Conservation (phyloP, 192 early-diverging fungal genomes). For the Linnemannia zychae region DNA sequence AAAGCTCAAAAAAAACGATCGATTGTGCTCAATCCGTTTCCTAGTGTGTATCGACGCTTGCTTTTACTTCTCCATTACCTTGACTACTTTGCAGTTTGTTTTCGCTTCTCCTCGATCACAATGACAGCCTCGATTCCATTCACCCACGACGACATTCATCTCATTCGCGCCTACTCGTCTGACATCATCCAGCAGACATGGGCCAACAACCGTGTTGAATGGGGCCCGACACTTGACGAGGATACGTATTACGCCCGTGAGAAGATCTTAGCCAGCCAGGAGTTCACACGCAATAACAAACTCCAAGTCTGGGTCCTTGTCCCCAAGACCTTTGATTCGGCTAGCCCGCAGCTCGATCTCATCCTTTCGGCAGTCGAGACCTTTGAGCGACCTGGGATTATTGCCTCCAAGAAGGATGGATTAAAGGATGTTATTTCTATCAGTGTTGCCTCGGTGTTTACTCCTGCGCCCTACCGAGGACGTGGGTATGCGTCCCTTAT, state of each 20-base stretch:
- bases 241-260: slow-evolving; percentile 31
- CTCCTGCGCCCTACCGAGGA: slow-evolving; percentile 22
- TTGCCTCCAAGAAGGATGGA: slow-evolving; percentile 34
- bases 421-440: slow-evolving; percentile 25
- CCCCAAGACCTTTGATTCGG: slow-evolving; percentile 36
- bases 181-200: slow-evolving; percentile 37
- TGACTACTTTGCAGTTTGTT: not conserved
- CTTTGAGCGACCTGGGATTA: slow-evolving; percentile 29
- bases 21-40: too few species aligned
- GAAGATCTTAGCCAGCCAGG: slow-evolving; percentile 8
- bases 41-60: too few species aligned
- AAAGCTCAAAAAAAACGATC: too few species aligned
- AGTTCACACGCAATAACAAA: slow-evolving; percentile 24
- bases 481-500: slow-evolving; percentile 38
- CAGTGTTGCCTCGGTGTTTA: slow-evolving; percentile 44
- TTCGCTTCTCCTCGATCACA: not conserved
- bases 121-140: slow-evolving; percentile 3
- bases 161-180: slow-evolving; percentile 21
- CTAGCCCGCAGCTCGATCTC: slow-evolving; percentile 16
- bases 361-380: slow-evolving; percentile 36
- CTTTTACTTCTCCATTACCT: not conserved
- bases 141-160: slow-evolving; percentile 31
- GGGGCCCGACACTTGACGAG: slow-evolving; percentile 21
- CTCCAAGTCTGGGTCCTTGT: slow-evolving; percentile 46
- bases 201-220: slow-evolving; percentile 36